Evolutionary conservation across 805 yeast species (phyloP), one percentile per base, ranked within the genome.

Genomic region (Monosporozyma siamensis): DNA sequence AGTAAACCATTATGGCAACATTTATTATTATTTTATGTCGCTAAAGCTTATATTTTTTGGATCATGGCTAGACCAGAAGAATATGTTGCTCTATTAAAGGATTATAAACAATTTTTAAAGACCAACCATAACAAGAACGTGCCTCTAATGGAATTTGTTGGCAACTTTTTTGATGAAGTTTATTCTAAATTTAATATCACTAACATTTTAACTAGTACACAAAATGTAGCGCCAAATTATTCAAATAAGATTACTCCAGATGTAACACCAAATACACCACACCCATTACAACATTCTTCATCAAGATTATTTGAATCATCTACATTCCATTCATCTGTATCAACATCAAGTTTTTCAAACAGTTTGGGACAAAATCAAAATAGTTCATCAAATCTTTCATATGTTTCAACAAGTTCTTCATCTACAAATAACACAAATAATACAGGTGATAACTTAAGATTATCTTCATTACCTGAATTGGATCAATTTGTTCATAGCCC

Each of bases 41-140:
- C 75, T n/a, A 68, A 69, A 39, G 57, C 75, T 3, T 48, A 76
- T 6, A 60, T 64, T 44, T 58, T 64, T 32, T 78, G 83, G 82
- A 63, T 73, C 2, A 52, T 69, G 42, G 64, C 75, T 10, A 64
- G 76, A 47, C 72, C 80, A 0, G 42, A 49, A 4, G 78, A 76
- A 40, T 75, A 64, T 45, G 40, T 67, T 14, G 56, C 54, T 21
- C 49, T 54, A 2, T 41, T 44, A 22, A 41, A 41, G 10, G 35
- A 41, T 7, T 31, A 49, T 12, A 38, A 39, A 12, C 18, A 38
- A 8, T 22, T 29, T 22, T 26, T 38, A 9, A 22, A 26, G 12
- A 26, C 25, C 6, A 18, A 14, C n/a, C 32, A 18, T 6, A 40
- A 44, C 12, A 41, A 36, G n/a, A 44, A 43, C 23, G 39, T 15